Evolutionary conservation across 306 rosid species (phyloP), one percentile per base, ranked within the genome.

Genomic region (Prunus davidiana): DNA sequence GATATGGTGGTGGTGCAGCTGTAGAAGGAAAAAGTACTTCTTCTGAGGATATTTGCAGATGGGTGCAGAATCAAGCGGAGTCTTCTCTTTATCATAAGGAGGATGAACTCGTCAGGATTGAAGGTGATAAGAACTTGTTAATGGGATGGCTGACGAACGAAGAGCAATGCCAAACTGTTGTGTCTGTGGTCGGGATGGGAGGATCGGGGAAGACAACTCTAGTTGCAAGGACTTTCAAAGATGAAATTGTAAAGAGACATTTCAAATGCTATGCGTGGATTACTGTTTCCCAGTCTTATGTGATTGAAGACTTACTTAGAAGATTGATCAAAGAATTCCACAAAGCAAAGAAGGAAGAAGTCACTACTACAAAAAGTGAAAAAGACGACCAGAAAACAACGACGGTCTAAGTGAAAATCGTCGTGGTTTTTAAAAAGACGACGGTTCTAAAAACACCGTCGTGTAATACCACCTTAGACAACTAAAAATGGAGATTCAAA

Each of bases 321-420:
- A 64, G 74, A 60, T 47, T 80, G 77, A 81, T 81, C 46, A 66
- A 49, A n/a, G 73, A 62, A 25, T 34, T 77, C n/a, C 12, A 72
- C 41, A 19, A 66, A 20, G 8, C 72, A 19, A 30, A 5, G 9
- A 68, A 41, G 41, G 41, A 34, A 34, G 41, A 22, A n/a, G n/a
- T n/a, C n/a, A n/a, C n/a, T n/a, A n/a, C n/a, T n/a, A n/a, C n/a
- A n/a, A n/a, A n/a, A n/a, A n/a, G n/a, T n/a, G n/a, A n/a, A n/a
- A n/a, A n/a, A n/a, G n/a, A n/a, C n/a, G n/a, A n/a, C n/a, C n/a
- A n/a, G n/a, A n/a, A n/a, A n/a, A n/a, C n/a, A n/a, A n/a, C n/a
- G n/a, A n/a, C n/a, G n/a, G n/a, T n/a, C n/a, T n/a, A n/a, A n/a
- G n/a, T n/a, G n/a, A n/a, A n/a, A n/a, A n/a, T n/a, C n/a, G n/a